Evolutionary conservation across 768 basidiomycete species (phyloP).

Genomic region (Mycena chlorophos): DNA sequence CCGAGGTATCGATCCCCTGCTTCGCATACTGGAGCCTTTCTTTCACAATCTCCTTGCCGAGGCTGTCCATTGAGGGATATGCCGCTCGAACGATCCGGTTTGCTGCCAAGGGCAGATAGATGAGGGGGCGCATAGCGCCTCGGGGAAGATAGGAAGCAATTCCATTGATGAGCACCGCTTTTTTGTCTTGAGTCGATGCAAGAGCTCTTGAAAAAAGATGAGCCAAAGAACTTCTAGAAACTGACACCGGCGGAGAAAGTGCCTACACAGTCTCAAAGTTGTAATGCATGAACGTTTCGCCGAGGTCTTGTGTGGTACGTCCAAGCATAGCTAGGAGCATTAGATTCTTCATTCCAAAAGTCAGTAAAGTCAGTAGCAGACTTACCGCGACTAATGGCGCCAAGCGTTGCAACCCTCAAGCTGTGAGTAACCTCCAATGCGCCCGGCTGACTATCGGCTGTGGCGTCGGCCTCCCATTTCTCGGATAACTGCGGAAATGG

Average conservation of each 20-base stretch:
- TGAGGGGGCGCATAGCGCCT: not conserved
- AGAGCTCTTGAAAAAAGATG: not conserved
- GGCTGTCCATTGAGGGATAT: not conserved
- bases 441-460: not conserved
- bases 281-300: not conserved
- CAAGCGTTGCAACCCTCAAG: not conserved
- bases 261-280: not conserved
- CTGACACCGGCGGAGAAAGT: not conserved
- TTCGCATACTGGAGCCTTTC: not conserved
- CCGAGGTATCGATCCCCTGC: not conserved
- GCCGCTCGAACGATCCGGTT: not conserved
- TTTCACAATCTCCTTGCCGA: not conserved
- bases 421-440: not conserved
- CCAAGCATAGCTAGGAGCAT: not conserved
- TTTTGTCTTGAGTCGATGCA: not conserved
- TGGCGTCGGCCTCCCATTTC: not conserved
- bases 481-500: conserved; percentile 7
- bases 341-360: no score
- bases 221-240: not conserved
- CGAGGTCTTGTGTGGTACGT: not conserved
- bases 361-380: not conserved
- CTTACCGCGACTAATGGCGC: not conserved
- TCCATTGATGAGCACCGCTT: not conserved
- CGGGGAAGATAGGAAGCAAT: not conserved
- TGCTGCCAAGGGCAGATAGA: not conserved